Evolutionary conservation across 2,329 filamentous ascomycete species (phyloP).

Genomic region (Basipetospora chlamydospora): DNA sequence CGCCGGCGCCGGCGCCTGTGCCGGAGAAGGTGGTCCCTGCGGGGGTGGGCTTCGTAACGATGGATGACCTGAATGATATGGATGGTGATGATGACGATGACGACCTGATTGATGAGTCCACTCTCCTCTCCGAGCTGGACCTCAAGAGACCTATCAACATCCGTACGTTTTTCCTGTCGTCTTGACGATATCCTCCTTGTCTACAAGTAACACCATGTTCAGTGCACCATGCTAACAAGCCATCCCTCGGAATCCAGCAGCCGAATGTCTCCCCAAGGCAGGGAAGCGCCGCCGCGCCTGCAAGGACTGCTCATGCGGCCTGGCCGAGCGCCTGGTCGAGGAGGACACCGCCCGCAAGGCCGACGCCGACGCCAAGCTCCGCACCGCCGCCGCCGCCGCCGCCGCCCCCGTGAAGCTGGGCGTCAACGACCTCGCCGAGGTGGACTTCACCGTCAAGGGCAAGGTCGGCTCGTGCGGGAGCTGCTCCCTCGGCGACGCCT

Average conservation of each 20-base stretch:
- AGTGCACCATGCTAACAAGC: too few relatives aligned
- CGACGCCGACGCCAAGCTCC: constrained; percentile 50
- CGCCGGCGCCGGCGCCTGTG: constrained; percentile 18
- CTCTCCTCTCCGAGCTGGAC: constrained; percentile 73
- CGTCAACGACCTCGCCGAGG: constrained; percentile 66
- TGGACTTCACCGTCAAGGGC: constrained; percentile 95
- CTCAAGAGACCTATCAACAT: constrained; percentile 61
- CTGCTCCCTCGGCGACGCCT: constrained; percentile 85
- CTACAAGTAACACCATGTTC: not conserved
- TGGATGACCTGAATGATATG: constrained; percentile 45
- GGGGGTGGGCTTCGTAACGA: constrained; percentile 55
- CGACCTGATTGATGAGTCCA: constrained; percentile 83
- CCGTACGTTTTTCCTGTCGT: constrained; percentile 42
- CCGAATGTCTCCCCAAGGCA: constrained; percentile 73
- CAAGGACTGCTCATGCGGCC: constrained; percentile 94
- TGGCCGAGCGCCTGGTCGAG: constrained; percentile 72
- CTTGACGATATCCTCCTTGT: not conserved
- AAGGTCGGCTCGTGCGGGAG: constrained; percentile 93
- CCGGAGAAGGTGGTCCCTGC: constrained; percentile 41
- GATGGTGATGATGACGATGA: constrained; percentile 59
- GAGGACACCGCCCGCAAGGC: constrained; percentile 65
- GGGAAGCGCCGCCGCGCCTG: constrained; percentile 85
- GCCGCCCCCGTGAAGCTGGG: constrained; percentile 35
- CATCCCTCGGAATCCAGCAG: constrained; percentile 33
- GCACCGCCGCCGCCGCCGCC: constrained; percentile 14